Evolutionary conservation across 1,284 basidiomycete genomes (phyloP).

Genomic region (Cutaneotrichosporon cavernicola): DNA sequence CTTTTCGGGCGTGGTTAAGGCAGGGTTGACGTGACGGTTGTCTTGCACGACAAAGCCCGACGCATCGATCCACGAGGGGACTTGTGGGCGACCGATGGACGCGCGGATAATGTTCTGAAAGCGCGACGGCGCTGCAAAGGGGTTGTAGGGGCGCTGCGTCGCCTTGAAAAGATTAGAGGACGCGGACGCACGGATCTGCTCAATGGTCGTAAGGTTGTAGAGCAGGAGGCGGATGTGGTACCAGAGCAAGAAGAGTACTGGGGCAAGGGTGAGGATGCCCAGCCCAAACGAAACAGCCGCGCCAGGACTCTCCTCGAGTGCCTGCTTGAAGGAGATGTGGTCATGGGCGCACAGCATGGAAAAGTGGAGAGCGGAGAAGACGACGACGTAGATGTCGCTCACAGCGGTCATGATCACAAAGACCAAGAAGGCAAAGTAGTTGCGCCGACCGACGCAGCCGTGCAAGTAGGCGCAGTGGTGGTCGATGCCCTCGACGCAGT

Average conservation of each 20-base stretch:
- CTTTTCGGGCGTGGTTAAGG: conserved; percentile 35
- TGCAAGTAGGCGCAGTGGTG: conserved; percentile 95
- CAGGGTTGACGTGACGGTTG: conserved; percentile 45
- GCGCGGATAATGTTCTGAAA: conserved; percentile 44
- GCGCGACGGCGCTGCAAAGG: conserved; percentile 41
- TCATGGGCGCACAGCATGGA: conserved; percentile 64
- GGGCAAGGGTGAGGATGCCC: conserved; percentile 70
- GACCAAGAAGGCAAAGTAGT: conserved; percentile 84
- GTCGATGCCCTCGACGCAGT: conserved; percentile 80
- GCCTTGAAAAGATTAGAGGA: conserved; percentile 37
- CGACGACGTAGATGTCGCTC: conserved; percentile 69
- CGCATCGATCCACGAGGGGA: conserved; percentile 51
- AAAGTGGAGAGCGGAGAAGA: conserved; percentile 77
- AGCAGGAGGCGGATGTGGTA: conserved; percentile 82
- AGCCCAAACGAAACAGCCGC: conserved; percentile 75
- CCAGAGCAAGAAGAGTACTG: conserved; percentile 69
- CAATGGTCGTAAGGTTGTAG: conserved; percentile 85
- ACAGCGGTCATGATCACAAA: conserved; percentile 67
- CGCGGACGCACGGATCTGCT: conserved; percentile 59
- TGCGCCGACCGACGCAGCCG: conserved; percentile 85
- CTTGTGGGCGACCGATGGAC: conserved; percentile 49
- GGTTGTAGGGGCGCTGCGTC: conserved; percentile 45
- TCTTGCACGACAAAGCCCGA: conserved; percentile 39
- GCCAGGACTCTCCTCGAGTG: conserved; percentile 64
- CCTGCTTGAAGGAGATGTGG: conserved; percentile 60